Evolutionary conservation across 2,329 filamentous ascomycete genomes (phyloP).

Genomic region (Aureobasidium sp.): DNA sequence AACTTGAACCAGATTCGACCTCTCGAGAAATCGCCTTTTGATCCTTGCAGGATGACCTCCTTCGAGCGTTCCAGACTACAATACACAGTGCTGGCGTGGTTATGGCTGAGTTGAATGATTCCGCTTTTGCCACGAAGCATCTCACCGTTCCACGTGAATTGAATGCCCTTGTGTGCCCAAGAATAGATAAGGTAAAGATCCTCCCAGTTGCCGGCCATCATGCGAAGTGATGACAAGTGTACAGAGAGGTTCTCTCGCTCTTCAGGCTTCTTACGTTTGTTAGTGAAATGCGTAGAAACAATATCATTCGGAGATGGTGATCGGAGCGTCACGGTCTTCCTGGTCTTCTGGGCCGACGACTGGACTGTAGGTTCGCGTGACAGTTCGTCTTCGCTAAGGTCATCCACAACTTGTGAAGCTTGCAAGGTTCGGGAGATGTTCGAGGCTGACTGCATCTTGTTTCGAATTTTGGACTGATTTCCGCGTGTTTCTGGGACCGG

Average conservation of each 20-base stretch:
- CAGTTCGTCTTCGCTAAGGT: slow-evolving; percentile 4
- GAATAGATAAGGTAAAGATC: not conserved
- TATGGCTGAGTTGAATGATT: not conserved
- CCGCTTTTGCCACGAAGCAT: not conserved
- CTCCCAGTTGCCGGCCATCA: not conserved
- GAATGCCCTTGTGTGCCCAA: not conserved
- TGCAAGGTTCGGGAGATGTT: not conserved
- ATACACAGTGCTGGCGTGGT: not conserved
- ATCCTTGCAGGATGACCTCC: not conserved
- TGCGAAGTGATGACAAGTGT: not conserved
- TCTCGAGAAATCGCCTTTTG: not conserved
- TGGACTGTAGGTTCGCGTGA: not conserved
- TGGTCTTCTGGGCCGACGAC: not conserved
- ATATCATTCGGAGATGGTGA: not conserved
- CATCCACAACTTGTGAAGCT: not conserved
- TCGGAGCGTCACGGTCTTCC: not conserved
- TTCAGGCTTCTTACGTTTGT: not conserved
- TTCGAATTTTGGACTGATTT: not conserved
- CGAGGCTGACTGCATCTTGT: not conserved
- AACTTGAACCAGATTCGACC: not conserved
- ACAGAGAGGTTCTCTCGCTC: not conserved
- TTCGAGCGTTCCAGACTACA: not conserved
- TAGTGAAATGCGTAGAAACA: not conserved
- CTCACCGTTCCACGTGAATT: not conserved
- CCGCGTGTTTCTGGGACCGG: not conserved